Conservation (phyloP, 768 basidiomycete genomes). For the Lentinula raphanica region DNA sequence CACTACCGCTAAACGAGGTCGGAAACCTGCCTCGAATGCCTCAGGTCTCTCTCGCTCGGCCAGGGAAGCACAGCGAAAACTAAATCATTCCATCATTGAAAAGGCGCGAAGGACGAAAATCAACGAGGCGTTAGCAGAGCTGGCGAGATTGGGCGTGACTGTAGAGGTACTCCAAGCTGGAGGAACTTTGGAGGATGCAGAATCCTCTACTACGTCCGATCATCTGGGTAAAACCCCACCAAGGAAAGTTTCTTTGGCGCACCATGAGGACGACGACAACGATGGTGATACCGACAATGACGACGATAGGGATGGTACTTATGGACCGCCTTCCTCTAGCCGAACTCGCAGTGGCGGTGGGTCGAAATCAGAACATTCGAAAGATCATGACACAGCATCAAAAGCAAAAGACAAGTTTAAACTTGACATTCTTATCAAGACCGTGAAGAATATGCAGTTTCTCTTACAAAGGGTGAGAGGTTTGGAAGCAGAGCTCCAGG, state of each 20-base stretch:
- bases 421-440: constrained; percentile 81
- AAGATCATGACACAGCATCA: constrained; percentile 20
- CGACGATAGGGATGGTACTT: constrained; percentile 30
- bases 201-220: neutral
- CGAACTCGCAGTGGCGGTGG: constrained; percentile 17
- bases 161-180: neutral
- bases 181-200: neutral
- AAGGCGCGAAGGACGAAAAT: constrained; percentile 93
- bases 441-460: constrained; percentile 73
- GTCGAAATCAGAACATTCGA: constrained; percentile 14
- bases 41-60: constrained; percentile 58
- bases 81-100: constrained; percentile 94
- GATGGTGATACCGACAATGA: constrained; percentile 32
- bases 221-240: neutral
- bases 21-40: constrained; percentile 54
- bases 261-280: neutral
- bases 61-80: constrained; percentile 82
- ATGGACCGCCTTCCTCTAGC: constrained; percentile 24
- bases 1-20: constrained; percentile 48
- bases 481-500: constrained; percentile 25
- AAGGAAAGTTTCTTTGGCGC: neutral
- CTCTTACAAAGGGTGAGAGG: constrained; percentile 49
- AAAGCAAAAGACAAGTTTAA: constrained; percentile 76
- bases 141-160: constrained; percentile 11
- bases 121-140: constrained; percentile 78